A percentile compares a stretch with the other conserved stretches of the same genome.
Evolutionary conservation across 2,329 filamentous ascomycete species (phyloP).

Genomic region (Fusarium nematophilum): DNA sequence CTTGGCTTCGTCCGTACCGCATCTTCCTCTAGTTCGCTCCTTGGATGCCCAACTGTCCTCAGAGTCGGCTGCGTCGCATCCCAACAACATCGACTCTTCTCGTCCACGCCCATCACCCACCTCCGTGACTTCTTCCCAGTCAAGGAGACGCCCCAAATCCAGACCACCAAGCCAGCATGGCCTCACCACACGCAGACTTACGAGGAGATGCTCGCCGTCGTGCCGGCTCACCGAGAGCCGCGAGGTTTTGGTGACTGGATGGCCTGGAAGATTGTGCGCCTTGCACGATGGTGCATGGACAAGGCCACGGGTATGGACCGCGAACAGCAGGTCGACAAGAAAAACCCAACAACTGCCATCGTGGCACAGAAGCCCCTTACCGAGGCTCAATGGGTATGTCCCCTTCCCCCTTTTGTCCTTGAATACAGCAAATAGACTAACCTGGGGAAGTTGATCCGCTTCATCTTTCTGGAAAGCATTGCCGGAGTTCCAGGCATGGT

Average conservation of each 20-base stretch:
- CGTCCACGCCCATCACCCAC: conserved; percentile 58
- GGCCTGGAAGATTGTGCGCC: conserved; percentile 80
- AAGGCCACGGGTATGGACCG: conserved; percentile 78
- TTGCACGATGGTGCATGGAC: conserved; percentile 85
- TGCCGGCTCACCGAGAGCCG: conserved; percentile 80
- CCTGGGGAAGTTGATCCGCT: conserved; percentile 71
- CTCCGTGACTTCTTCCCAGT: conserved; percentile 72
- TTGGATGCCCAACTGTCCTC: conserved; percentile 18
- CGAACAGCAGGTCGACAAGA: conserved; percentile 74
- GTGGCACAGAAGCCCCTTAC: conserved; percentile 72
- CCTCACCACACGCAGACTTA: conserved; percentile 79
- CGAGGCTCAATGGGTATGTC: conserved; percentile 81
- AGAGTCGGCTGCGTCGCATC: conserved; percentile 26
- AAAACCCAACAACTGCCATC: conserved; percentile 66
- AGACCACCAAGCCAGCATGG: conserved; percentile 74
- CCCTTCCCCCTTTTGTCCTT: neutral
- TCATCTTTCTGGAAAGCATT: conserved; percentile 94
- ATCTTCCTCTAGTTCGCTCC: conserved; percentile 27
- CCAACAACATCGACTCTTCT: conserved; percentile 54
- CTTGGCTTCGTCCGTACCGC: conserved; percentile 32
- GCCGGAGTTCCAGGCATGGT: conserved; percentile 98
- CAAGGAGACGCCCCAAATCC: conserved; percentile 70
- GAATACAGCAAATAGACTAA: conserved; percentile 19
- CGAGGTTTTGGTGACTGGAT: conserved; percentile 80
- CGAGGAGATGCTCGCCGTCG: conserved; percentile 80